Base-by-base conservation (phyloP, 805 yeast genomes). In the Diddensiella transvaalensis region DNA sequence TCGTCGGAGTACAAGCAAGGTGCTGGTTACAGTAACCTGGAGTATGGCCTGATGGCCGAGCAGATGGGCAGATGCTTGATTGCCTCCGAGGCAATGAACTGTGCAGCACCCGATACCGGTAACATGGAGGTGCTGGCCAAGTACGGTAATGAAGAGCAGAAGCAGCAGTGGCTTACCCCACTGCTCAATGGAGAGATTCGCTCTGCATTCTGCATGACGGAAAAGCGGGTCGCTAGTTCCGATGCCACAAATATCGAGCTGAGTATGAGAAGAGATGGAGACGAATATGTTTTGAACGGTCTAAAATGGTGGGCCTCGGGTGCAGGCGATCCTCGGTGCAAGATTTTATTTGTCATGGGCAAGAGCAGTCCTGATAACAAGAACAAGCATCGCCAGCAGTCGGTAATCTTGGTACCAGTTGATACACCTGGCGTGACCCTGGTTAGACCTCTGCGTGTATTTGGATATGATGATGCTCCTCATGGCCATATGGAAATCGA, bases 301-400 rank as follows among this genome's bases (percentile, higher is more conserved):
- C 72, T 78, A 46, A 82, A 82, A 60, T 81, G 86, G 86, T 80
- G 81, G 73, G 81, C 84, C 2, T 78, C 84, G 0, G 85, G 85
- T 23, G 85, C 84, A 33, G 85, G 84, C 22, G 85, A 80, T 60
- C 85, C 84, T 22, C 72, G 83, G 47, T 75, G 81, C 61, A 56
- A 65, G 35, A 73, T 77, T 15, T 73, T 79, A 76, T 66, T 77
- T 46, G 76, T 74, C 22, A 76, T 76, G 79, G 77, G 78, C 58
- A 74, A 74, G 61, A 75, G 78, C 3, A 43, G 38, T 29, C 29
- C 30, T 23, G 32, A 13, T 11, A n/a, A 23, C 15, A 10, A 5
- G 6, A 42, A 35, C 23, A 67, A 69, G 5, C 78, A 79, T 60
- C 60, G 56, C 39, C 81, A 79, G 60, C 86, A 81, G 60, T 69